Conservation (phyloP, 2,329 filamentous ascomycete species). For the Aspergillus sp. region DNA sequence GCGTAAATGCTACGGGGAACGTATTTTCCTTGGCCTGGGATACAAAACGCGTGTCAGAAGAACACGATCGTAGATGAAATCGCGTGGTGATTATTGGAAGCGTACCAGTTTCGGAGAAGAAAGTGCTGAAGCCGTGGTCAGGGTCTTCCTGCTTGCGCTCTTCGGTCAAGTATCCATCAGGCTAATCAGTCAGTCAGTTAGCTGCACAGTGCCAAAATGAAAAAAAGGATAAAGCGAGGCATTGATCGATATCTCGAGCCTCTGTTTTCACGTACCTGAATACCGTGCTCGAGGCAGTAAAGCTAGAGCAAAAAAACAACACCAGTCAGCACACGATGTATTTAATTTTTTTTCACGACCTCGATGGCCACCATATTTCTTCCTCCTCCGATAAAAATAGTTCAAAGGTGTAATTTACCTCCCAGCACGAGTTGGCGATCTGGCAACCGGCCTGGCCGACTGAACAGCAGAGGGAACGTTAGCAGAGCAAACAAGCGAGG, state of each 20-base stretch:
- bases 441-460: constrained; percentile 99
- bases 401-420: constrained; percentile 66
- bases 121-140: constrained; percentile 98
- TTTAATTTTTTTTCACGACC: not conserved
- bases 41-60: constrained; percentile 13
- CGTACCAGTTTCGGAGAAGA: constrained; percentile 99
- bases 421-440: constrained; percentile 99
- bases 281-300: constrained; percentile 99
- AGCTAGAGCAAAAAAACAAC: constrained; percentile 60
- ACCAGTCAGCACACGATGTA: constrained; percentile 31
- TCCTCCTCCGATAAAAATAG: not conserved
- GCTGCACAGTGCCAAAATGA: constrained; percentile 2
- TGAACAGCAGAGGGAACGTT: constrained; percentile 43
- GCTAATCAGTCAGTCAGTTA: constrained; percentile 55
- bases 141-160: constrained; percentile 92
- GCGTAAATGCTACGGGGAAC: constrained; percentile 98
- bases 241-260: not conserved
- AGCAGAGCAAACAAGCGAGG: constrained; percentile 20
- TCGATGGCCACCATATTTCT: not conserved
- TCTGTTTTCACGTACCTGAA: constrained; percentile 69
- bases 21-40: constrained; percentile 93
- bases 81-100: constrained; percentile 11
- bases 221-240: not conserved
- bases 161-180: constrained; percentile 97
- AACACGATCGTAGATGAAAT: constrained; percentile 9